Evolutionary conservation across 306 rosid genomes (phyloP), one percentile per base, ranked within the genome.

Genomic region (Fragaria nilgerrensis): DNA sequence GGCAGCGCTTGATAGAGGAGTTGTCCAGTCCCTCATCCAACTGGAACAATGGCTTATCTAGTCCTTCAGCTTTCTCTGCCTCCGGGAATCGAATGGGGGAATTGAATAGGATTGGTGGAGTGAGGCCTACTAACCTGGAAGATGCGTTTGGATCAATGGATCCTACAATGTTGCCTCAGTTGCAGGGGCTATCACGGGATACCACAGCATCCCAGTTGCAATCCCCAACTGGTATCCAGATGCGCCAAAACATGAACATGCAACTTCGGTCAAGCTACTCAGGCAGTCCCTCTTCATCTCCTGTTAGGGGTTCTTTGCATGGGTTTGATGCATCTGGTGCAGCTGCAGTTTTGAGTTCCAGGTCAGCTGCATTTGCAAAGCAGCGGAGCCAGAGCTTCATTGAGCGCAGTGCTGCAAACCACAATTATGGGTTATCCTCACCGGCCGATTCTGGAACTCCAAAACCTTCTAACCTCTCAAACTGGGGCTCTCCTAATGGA

Each of bases 401-500:
- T 8, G 98, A 91, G 76, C 88, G 86, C 9, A 71, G 80, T 16
- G 75, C 52, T 34, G 78, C 43, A 41, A 93, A 78, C 72, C 75
- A 75, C 34, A 83, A 78, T 55, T 70, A 89, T 0, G 92, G 86
- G 67, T n/a, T 87, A 82, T 82, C 89, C 58, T 86, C 93, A 13
- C 81, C 88, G 27, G 81, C 72, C 16, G 72, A 85, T 56, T 73
- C 83, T 49, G 55, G 74, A 5, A 44, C 85, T 17, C 9, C 59
- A 37, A 83, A 72, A 65, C 74, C 89, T 52, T 84, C 85, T 48
- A 75, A 76, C 77, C 77, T 82, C 22, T 80, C 89, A 3, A 87
- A 80, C 39, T 94, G 97, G 98, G 89, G 89, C 16, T 90, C 96
- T 16, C 91, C 96, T 5, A 85, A 83, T 72, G 96, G 96, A 0